Base-by-base conservation (phyloP, 257 asterid species). In the Jasminum sambac region DNA sequence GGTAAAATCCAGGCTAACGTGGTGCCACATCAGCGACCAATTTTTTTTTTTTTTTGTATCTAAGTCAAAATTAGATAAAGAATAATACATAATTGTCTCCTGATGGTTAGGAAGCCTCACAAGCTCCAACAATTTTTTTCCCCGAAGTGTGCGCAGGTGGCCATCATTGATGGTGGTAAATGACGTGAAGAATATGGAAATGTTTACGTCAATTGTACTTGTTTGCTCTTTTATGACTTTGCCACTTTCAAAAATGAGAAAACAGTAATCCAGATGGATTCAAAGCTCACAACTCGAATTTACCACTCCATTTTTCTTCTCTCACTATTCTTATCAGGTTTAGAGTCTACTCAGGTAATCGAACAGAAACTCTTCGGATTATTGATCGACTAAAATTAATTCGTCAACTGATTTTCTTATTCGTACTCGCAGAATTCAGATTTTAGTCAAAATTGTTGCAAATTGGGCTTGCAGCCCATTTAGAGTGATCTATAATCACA, bases 301-400 rank as follows among this genome's bases (percentile, higher is more conserved):
- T 23, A 14, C 39, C 72, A 8, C 11, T 21, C 19, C 14, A 6
- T 42, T 34, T 73, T 19, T 61, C 40, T 71, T 41, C 71, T 83
- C 41, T 65, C 81, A 9, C 81, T 77, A 24, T 13, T 80, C 55
- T 68, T 60, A 60, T 62, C 80, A 25, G 60, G 78, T 36, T 66
- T 77, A 17, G 72, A 75, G 24, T 81, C 85, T 60, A 76, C 71
- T 61, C 81, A 78, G 88, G 88, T 84, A 70, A 25, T 25, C 8
- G 43, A 21, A 23, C 60, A 48, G n/a, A 44, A n/a, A n/a, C 17
- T 12, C 1, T 63, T 19, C 23, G 13, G 19, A 8, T 23, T 43
- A 42, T 65, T 39, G 74, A 38, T 75, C 66, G 24, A 67, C 24
- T 25, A 24, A 38, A 3, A 12, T 23, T 39, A 21, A n/a, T n/a